Percentiles rank a stretch among this genome's conserved stretches.
Evolutionary conservation across 2,329 filamentous ascomycete genomes (phyloP).

Genomic region (Alternaria ethzedia): DNA sequence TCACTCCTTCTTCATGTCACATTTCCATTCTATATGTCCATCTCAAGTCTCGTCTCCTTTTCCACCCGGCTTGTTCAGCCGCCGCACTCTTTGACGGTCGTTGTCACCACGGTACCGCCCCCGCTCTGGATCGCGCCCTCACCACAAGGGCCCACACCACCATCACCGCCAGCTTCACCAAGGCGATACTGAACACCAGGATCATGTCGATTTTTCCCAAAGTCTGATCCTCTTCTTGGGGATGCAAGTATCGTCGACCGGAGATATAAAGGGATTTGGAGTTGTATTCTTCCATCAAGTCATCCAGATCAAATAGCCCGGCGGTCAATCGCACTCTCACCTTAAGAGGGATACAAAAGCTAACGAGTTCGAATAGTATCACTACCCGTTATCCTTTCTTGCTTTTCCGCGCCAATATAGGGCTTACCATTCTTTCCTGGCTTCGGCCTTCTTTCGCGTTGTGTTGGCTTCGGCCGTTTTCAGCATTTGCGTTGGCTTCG

Average conservation of each 20-base stretch:
- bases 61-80: neutral
- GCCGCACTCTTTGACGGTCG: neutral
- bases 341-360: neutral
- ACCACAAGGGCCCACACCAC: neutral
- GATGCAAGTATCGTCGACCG: neutral
- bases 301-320: constrained; percentile 1
- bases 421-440: no score
- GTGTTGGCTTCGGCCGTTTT: no score
- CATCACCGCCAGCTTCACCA: neutral
- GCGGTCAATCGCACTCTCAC: neutral
- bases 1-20: neutral
- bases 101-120: neutral
- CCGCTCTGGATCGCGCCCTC: neutral
- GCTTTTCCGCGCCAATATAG: no score
- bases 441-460: no score
- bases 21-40: neutral
- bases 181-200: neutral
- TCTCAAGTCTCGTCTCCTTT: neutral
- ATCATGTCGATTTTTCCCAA: neutral
- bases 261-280: neutral
- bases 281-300: neutral
- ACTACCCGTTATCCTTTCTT: neutral
- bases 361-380: constrained; percentile 4
- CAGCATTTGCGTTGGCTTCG: no score
- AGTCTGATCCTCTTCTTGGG: no score